Conservation (phyloP, 2,329 filamentous ascomycete genomes). For the Clonostachys byssicola region DNA sequence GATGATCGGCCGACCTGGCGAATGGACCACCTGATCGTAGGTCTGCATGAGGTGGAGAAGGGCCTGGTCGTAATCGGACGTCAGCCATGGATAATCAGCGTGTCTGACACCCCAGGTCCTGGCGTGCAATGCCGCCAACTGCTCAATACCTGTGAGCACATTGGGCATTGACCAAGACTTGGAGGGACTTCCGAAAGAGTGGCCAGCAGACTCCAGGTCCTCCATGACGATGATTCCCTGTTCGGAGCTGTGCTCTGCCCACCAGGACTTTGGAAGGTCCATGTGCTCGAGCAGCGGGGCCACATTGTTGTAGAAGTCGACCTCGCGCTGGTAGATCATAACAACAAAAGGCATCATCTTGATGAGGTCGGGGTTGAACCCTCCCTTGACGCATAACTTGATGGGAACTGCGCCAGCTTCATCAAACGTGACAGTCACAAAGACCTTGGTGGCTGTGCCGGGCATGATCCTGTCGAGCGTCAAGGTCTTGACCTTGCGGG, state of each 20-base stretch:
- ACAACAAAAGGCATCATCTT: conserved; percentile 12
- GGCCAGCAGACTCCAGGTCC: not conserved
- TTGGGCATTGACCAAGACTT: not conserved
- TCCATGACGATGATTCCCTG: conserved; percentile 32
- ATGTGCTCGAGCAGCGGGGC: conserved; percentile 17
- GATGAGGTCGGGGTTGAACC: conserved; percentile 31
- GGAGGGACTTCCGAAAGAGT: conserved; percentile 1
- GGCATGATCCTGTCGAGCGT: not conserved
- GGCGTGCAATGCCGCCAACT: conserved; percentile 1
- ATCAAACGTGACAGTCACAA: conserved; percentile 18
- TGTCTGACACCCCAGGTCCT: conserved; percentile 1
- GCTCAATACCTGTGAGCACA: conserved; percentile 1
- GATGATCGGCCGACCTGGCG: not conserved
- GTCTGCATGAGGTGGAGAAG: conserved; percentile 1
- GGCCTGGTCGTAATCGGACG: conserved; percentile 1
- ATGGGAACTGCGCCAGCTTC: conserved; percentile 3
- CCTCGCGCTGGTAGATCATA: conserved; percentile 8
- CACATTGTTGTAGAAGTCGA: conserved; percentile 1
- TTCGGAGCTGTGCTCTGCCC: conserved; percentile 23
- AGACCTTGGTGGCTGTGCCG: conserved; percentile 12
- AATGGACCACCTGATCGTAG: not conserved
- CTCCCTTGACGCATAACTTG: conserved; percentile 28
- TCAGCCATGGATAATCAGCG: conserved; percentile 1
- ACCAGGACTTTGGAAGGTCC: conserved; percentile 27
- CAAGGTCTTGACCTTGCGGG: not conserved